Percentiles rank a stretch among this genome's conserved stretches.
Evolutionary conservation across 2,329 filamentous ascomycete species (phyloP).

Genomic region (Cladosporium velox): DNA sequence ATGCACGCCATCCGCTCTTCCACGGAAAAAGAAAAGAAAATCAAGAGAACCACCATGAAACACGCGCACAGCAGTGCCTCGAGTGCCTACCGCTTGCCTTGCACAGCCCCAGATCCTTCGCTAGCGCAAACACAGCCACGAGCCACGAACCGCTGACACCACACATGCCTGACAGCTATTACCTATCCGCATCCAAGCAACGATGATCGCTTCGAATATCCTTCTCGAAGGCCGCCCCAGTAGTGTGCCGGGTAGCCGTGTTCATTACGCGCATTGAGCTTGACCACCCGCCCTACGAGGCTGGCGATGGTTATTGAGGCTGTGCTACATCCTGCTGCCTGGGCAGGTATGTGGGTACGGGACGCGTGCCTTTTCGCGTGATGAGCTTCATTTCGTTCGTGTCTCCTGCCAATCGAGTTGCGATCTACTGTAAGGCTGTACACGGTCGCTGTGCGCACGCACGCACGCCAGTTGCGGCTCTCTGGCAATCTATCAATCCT

Average conservation of each 20-base stretch:
- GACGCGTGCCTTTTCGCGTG: not conserved
- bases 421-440: slow-evolving; percentile 1
- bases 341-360: not conserved
- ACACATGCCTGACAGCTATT: not conserved
- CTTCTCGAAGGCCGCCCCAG: not conserved
- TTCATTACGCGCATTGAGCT: not conserved
- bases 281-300: not conserved
- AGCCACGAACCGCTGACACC: not conserved
- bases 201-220: not conserved
- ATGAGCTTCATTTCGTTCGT: not conserved
- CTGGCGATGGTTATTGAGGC: not conserved
- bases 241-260: not conserved
- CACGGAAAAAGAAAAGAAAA: not conserved
- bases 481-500: not conserved
- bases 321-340: slow-evolving; percentile 4
- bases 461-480: not conserved
- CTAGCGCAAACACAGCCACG: not conserved
- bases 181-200: not conserved
- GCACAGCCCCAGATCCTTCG: not conserved
- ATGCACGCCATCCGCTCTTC: not conserved
- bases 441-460: not conserved
- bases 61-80: not conserved
- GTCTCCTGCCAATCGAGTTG: not conserved
- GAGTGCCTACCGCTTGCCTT: not conserved
- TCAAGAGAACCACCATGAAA: not conserved